These are phyloP conservation scores for Microcos paniculata DNA, from an alignment of 345 rosid genomes.

Conservation along the genomic window DNA sequence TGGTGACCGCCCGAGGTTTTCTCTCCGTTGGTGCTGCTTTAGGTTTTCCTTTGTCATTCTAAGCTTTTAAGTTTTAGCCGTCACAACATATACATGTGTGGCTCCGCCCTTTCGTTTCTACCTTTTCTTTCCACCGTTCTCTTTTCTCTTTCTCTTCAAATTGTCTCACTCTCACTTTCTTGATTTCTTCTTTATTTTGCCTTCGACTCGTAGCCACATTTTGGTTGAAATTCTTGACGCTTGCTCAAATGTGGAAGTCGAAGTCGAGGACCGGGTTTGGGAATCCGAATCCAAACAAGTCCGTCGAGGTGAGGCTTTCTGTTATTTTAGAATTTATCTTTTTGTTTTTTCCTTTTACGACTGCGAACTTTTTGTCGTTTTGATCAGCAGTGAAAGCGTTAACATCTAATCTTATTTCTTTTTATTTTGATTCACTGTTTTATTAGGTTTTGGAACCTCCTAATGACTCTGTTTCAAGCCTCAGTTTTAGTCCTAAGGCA, in stretches of 20 bases:
- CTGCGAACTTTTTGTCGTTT: not conserved
- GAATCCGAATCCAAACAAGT: constrained; percentile 74
- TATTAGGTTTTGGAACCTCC: constrained; percentile 78
- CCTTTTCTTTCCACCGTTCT: too few species aligned
- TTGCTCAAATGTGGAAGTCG: constrained; percentile 9
- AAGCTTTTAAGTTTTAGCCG: too few species aligned
- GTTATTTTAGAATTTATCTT: not conserved
- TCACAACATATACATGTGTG: too few species aligned
- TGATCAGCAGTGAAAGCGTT: not conserved
- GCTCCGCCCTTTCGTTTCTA: too few species aligned
- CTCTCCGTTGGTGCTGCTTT: too few species aligned
- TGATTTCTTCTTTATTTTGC: too few species aligned
- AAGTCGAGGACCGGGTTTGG: constrained; percentile 18
- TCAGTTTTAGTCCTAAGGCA: constrained; percentile 89
- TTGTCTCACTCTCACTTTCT: too few species aligned
- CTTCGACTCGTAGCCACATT: too few species aligned
- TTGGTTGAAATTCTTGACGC: too few species aligned
- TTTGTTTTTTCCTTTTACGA: not conserved
- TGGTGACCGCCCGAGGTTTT: too few species aligned
- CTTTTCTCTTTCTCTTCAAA: too few species aligned
- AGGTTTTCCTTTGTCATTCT: too few species aligned
- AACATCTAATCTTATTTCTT: not conserved
- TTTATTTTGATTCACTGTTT: not conserved
- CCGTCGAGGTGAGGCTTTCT: constrained; percentile 50
- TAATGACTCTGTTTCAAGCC: constrained; percentile 79